Percentiles rank a stretch among this genome's conserved stretches.
phyloP scores from a whole-genome alignment of 345 rosid species.

The Viola odorata region DNA sequence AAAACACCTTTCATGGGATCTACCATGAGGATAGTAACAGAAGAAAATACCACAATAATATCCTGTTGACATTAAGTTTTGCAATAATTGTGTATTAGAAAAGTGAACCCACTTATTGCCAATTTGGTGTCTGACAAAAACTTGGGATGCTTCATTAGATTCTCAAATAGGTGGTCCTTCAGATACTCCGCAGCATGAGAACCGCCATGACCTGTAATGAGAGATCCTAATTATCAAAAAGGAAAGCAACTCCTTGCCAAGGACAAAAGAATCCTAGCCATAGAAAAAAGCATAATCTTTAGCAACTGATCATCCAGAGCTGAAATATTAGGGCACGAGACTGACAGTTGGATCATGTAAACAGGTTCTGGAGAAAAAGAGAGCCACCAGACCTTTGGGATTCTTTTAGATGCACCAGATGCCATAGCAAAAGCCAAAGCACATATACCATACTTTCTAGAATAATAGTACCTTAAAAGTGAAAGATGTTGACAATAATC shows the following conservation, averaged over 20 bases:
- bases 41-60: neutral
- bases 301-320: neutral
- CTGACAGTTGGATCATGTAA: neutral
- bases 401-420: neutral
- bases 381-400: neutral
- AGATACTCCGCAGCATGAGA: slow-evolving; percentile 95
- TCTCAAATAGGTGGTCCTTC: slow-evolving; percentile 88
- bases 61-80: neutral
- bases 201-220: slow-evolving; percentile 91
- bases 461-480: neutral
- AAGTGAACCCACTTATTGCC: slow-evolving; percentile 60
- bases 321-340: neutral
- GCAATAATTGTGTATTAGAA: slow-evolving; percentile 1
- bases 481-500: neutral
- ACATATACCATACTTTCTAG: neutral
- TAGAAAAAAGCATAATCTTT: neutral
- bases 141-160: slow-evolving; percentile 82
- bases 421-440: no score
- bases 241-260: neutral
- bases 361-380: neutral
- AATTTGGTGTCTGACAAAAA: slow-evolving; percentile 68
- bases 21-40: slow-evolving; percentile 1
- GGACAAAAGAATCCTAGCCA: neutral
- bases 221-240: neutral
- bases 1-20: neutral